Evolutionary conservation across 208 protist genomes (phyloP), one percentile per base, ranked within the genome.

Genomic region (Crithidia bombi): DNA sequence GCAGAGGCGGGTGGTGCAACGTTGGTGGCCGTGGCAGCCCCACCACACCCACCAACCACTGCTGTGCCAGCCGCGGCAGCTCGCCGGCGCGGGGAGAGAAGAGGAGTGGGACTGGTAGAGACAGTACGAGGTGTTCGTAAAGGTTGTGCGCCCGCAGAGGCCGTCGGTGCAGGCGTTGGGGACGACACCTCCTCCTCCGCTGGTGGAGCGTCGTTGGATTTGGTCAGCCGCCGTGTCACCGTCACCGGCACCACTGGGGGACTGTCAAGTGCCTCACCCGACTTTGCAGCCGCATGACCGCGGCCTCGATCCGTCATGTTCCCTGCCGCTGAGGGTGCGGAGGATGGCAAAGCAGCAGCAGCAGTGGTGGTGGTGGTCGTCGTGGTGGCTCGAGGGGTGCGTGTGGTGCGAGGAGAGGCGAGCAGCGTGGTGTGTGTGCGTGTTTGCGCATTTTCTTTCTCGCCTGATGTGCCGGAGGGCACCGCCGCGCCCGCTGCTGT

Each of bases 201-300:
- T 11, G 38, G 19, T 21, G 0, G 1, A 30, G 33, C 5, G 14
- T 19, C 28, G 23, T 33, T 7, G 10, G 10, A 26, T 2, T 32
- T 25, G 3, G 28, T 21, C 11, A 43, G 25, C 5, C 54, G 30
- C 3, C 33, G 54, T 38, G 54, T 58, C 26, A 21, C 6, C 17
- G 54, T 58, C 5, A 43, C 54, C 4, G 54, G 33, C 32, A 58
- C 54, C 6, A 12, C 17, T 28, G 54, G 54, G 17, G 54, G 54
- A 14, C 54, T 58, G 33, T 43, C 5, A 0, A 43, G 33, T 2
- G 17, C 3, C 54, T 43, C 54, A 3, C 23, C 54, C 19, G 5
- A 17, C 54, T 43, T 58, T n/a, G 2, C 19, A 5, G 50, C 6
- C 9, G 46, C 46, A 51, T 12, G 10, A 2, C 2, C 21, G 12